Conservation (phyloP, 179 eudicot genomes). For the Patellifolia procumbens region DNA sequence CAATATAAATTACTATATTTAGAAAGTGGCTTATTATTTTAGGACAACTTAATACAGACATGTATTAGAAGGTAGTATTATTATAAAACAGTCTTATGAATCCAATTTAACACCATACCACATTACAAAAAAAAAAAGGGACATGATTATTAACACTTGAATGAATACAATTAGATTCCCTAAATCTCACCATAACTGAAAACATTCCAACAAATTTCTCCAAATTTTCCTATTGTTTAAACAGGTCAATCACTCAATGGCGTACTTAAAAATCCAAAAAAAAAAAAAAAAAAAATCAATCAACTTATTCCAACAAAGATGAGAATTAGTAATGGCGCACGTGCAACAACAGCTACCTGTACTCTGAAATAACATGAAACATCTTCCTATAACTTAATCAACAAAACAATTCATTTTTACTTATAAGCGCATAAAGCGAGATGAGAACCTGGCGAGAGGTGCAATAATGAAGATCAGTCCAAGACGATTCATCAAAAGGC, state of each 20-base stretch:
- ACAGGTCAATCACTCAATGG: neutral
- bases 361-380: neutral
- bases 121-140: too few species aligned
- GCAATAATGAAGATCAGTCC: slow-evolving; percentile 91
- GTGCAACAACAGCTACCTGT: neutral
- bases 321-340: neutral
- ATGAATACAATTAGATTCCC: neutral
- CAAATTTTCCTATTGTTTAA: neutral
- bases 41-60: too few species aligned
- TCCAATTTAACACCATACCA: too few species aligned
- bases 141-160: too few species aligned
- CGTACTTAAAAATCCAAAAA: neutral
- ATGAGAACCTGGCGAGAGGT: slow-evolving; percentile 55
- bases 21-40: too few species aligned
- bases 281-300: neutral
- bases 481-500: slow-evolving; percentile 65
- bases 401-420: neutral
- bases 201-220: neutral
- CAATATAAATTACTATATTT: too few species aligned
- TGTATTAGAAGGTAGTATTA: too few species aligned
- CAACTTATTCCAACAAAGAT: neutral
- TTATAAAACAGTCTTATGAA: too few species aligned
- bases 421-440: neutral
- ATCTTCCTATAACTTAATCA: neutral
- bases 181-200: neutral